phyloP scores from a whole-genome alignment of 495 filamentous ascomycete species.

The Amphirosellinia nigrospora region DNA sequence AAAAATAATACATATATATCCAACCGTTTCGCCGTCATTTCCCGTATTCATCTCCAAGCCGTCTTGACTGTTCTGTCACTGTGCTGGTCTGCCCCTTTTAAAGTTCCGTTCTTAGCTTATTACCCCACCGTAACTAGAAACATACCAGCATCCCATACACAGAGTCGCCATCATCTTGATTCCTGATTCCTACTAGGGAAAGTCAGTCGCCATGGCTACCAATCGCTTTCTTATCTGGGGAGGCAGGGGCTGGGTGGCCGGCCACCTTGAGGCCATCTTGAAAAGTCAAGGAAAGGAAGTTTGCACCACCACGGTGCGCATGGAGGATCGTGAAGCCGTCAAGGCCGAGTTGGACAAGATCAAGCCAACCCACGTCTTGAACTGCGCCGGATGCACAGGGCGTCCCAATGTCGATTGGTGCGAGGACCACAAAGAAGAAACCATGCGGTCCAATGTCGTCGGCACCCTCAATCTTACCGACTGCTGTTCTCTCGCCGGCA shows the following conservation, averaged over 20 bases:
- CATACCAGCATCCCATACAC: background rate
- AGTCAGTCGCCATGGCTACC: constrained; percentile 14
- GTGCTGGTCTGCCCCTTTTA: background rate
- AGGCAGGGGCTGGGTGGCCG: constrained; percentile 67
- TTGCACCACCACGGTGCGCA: constrained; percentile 61
- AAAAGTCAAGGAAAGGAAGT: constrained; percentile 67
- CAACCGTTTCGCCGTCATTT: background rate
- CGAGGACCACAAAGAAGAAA: constrained; percentile 69
- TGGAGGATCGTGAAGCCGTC: constrained; percentile 66
- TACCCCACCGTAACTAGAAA: constrained; percentile 7
- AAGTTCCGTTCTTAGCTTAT: background rate
- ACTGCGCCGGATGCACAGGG: constrained; percentile 69
- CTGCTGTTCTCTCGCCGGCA: constrained; percentile 59
- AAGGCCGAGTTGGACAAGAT: constrained; percentile 59
- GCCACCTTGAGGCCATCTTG: constrained; percentile 66
- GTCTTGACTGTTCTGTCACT: background rate
- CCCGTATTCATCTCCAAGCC: background rate
- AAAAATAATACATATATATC: no score
- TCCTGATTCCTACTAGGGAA: background rate
- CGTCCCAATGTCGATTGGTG: constrained; percentile 75
- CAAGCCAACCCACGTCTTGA: constrained; percentile 68
- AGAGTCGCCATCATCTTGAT: background rate
- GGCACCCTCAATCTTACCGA: constrained; percentile 68
- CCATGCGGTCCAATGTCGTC: constrained; percentile 67
- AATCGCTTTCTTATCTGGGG: constrained; percentile 66